These are phyloP conservation scores for Irpex sp. DNA, from an alignment of 1,284 basidiomycete species.

Conservation along the genomic window DNA sequence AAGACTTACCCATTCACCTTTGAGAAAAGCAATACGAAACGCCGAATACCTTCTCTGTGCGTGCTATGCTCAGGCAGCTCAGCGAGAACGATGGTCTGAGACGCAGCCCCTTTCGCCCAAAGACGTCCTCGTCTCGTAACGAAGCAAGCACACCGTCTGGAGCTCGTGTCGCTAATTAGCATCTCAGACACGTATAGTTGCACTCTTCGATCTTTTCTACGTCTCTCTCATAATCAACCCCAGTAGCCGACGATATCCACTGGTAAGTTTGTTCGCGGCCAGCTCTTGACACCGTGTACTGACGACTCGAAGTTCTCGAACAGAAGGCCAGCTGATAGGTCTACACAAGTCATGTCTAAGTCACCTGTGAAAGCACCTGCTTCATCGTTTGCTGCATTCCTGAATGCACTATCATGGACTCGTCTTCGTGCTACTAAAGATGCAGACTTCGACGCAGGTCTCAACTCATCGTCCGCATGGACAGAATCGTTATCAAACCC, in stretches of 20 bases:
- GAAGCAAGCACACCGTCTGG: not conserved
- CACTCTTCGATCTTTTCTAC: not conserved
- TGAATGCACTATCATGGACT: conserved; percentile 14
- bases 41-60: not conserved
- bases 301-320: not conserved
- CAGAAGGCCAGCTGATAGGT: not conserved
- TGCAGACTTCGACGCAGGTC: conserved; percentile 65
- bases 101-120: not conserved
- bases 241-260: not conserved
- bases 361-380: conserved; percentile 6
- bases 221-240: not conserved
- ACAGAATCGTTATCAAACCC: conserved; percentile 55
- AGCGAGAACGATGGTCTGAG: not conserved
- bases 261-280: not conserved
- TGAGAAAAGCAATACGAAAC: not conserved
- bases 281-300: not conserved
- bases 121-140: not conserved
- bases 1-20: not conserved
- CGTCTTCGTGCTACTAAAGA: conserved; percentile 7
- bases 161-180: not conserved
- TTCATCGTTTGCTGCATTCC: conserved; percentile 17
- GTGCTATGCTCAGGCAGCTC: not conserved
- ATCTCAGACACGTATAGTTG: not conserved
- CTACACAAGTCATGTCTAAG: not conserved
- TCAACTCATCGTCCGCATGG: conserved; percentile 75